phyloP scores from a whole-genome alignment of 768 basidiomycete genomes.

The Psilocybe tampanensis region DNA sequence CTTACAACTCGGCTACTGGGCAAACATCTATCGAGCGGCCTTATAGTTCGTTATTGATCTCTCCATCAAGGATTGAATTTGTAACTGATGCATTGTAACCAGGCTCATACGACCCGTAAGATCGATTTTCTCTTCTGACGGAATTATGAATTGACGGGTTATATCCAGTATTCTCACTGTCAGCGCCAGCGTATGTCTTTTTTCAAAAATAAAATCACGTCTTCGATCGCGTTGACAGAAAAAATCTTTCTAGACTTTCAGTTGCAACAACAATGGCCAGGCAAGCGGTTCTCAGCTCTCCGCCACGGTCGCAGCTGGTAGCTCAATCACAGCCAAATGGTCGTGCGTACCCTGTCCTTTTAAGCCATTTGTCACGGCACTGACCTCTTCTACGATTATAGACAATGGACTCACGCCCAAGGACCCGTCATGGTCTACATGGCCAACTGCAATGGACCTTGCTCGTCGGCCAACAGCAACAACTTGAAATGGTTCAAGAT shows the following conservation, averaged over 20 bases:
- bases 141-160: background rate
- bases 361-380: too few species aligned
- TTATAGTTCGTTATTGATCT: conserved; percentile 27
- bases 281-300: conserved; percentile 31
- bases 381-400: background rate
- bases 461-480: conserved; percentile 33
- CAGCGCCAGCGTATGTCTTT: conserved; percentile 17
- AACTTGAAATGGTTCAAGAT: conserved; percentile 42
- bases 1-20: conserved; percentile 36
- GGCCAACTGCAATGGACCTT: conserved; percentile 34
- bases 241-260: conserved; percentile 21
- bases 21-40: conserved; percentile 37
- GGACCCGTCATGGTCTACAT: conserved; percentile 41
- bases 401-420: conserved; percentile 37
- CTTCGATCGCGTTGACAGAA: background rate
- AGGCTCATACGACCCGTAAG: conserved; percentile 38
- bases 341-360: conserved; percentile 17
- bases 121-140: background rate
- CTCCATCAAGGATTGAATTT: background rate
- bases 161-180: conserved; percentile 25
- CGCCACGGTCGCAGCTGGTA: conserved; percentile 36
- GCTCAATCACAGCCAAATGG: conserved; percentile 37
- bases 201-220: background rate
- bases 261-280: conserved; percentile 40
- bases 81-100: background rate